Evolutionary conservation across 352 stramenopile species (phyloP), one percentile per base, ranked within the genome.

Genomic region (Globisporangium iwayamae): DNA sequence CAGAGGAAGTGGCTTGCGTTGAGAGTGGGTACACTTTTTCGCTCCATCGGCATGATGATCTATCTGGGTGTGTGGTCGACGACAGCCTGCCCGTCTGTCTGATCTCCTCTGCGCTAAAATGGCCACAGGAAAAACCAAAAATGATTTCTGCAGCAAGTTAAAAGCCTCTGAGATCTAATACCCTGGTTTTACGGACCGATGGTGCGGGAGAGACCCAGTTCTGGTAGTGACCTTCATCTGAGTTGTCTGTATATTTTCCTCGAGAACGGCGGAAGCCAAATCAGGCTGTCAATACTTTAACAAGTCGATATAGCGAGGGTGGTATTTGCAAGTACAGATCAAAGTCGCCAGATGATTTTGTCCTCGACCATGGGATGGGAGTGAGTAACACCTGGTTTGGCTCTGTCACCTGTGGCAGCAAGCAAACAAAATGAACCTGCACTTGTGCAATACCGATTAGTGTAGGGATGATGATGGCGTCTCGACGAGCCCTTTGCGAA

Each of bases 21-120:
- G 9, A 65, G 60, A 20, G 51, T 65, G 48, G 60, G 60, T 65
- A 59, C 60, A 65, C 16, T 52, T 52, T 38, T 41, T 52, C 28
- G 6, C 11, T 52, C 28, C 41, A 11, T 14, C 50, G 14, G 45
- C 3, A 20, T 45, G 13, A 45, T 28, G 25, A 28, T 28, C 25
- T 28, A 28, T 30, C 22, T 7, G 10, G 7, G 28, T 43, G 28
- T 54, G 56, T 52, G 25, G 39, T 8, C 4, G 30, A 20, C 18
- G 9, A n/a, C n/a, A 14, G n/a, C 32, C 32, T 8, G 32, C 32
- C 32, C 32, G 32, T 36, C 18, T 3, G 14, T 22, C 54, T 36
- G 51, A 56, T 39, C 50, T 56, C 41, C 13, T 47, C 41, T 36
- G 7, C 5, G 22, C 48, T 22, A 55, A 55, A 38, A 14, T 14